Evolutionary conservation across 495 filamentous ascomycete species (phyloP), one percentile per base, ranked within the genome.

Genomic region (Lophiotrema nucula): DNA sequence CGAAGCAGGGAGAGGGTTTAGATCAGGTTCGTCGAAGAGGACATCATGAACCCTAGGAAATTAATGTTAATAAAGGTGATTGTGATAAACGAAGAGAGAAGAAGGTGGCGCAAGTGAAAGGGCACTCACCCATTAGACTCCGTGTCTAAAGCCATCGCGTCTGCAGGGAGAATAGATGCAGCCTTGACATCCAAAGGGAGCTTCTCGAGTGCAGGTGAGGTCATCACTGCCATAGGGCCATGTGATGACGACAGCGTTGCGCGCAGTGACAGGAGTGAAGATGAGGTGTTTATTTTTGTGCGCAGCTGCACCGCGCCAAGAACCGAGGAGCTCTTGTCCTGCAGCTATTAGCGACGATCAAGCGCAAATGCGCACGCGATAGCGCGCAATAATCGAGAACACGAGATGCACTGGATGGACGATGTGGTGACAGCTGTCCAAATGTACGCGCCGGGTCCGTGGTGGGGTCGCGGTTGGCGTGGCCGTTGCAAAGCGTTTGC

Each of bases 141-240:
- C 28, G 63, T 35, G 55, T 75, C 70, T 31, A 80, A 47, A 47
- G 76, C 70, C 72, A 76, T 75, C 61, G 72, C 70, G 58, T 78
- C 76, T 46, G 69, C 66, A 47, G 72, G 65, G 59, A 70, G 67
- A 66, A 73, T 70, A 31, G 75, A 66, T 57, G 68, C 68, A 18
- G 71, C 68, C 70, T 80, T 83, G 50, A 75, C 72, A 58, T 78
- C 75, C 37, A 77, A 69, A 53, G 73, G 62, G 21, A 74, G 41
- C 41, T 56, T 56, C 21, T 65, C 62, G 47, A 65, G 46, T 24
- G 62, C 52, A n/a, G 63, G 74, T 50, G 81, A 76, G n/a, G 79
- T 74, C 80, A 85, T 83, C 49, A 77, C 72, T 71, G 76, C 74
- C 76, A 81, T 74, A 54, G 24, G 63, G 47, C 63, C 63, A 62